Percentiles rank a stretch among this genome's conserved stretches.
Evolutionary conservation across 2,329 filamentous ascomycete genomes (phyloP).

Genomic region (Aureobasidium pullulans): DNA sequence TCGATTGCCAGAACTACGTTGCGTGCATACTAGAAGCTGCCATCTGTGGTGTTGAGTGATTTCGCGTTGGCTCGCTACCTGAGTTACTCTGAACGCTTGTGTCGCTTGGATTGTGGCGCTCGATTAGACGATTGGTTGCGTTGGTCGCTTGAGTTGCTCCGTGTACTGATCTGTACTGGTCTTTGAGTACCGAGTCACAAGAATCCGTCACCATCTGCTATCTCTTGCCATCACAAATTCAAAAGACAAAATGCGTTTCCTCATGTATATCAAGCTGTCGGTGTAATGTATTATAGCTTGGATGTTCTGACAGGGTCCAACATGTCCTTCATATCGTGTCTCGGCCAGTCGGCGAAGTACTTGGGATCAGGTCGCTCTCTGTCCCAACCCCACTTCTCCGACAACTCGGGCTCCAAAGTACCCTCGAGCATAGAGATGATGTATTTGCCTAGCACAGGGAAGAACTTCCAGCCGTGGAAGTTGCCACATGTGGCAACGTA

Average conservation of each 20-base stretch:
- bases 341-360: slow-evolving; percentile 50
- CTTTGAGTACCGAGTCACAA: background rate
- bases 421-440: slow-evolving; percentile 29
- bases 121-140: background rate
- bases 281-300: slow-evolving; percentile 12
- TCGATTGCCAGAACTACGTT: too few species aligned
- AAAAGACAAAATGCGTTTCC: background rate
- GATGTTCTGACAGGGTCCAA: slow-evolving; percentile 25
- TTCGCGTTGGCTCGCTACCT: background rate
- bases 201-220: background rate
- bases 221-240: background rate
- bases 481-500: slow-evolving; percentile 41
- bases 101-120: background rate
- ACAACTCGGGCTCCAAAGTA: slow-evolving; percentile 37
- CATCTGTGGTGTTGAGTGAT: too few species aligned
- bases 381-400: slow-evolving; percentile 52
- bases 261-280: slow-evolving; percentile 12
- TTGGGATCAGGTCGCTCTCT: slow-evolving; percentile 48
- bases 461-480: slow-evolving; percentile 33
- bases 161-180: background rate
- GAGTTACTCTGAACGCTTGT: background rate
- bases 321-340: slow-evolving; percentile 51
- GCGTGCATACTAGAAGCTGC: too few species aligned
- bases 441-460: slow-evolving; percentile 30
- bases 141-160: background rate